Evolutionary conservation across 2,329 filamentous ascomycete genomes (phyloP).

Genomic region (Hypoxylon sp.): DNA sequence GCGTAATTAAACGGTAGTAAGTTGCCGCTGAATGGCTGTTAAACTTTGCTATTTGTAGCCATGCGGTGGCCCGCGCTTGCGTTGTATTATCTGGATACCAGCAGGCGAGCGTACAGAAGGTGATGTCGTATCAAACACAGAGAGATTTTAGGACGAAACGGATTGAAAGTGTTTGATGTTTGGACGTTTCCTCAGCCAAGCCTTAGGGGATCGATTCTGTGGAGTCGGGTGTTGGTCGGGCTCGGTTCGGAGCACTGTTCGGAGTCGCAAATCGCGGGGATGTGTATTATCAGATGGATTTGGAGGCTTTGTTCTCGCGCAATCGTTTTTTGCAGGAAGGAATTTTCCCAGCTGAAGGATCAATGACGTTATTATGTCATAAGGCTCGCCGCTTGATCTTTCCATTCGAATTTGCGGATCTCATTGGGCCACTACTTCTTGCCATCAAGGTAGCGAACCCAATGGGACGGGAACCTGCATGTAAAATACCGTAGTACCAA

Average conservation of each 20-base stretch:
- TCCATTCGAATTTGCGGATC: slow-evolving; percentile 12
- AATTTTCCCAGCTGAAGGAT: slow-evolving; percentile 17
- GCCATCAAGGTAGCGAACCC: slow-evolving; percentile 1
- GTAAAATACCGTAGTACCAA: slow-evolving; percentile 8
- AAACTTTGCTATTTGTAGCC: slow-evolving; percentile 22
- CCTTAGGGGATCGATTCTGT: slow-evolving; percentile 18
- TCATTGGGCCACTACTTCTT: slow-evolving; percentile 28
- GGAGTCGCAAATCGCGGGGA: slow-evolving; percentile 32
- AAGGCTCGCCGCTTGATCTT: slow-evolving; percentile 23
- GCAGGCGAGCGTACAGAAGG: neutral
- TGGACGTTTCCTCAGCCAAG: slow-evolving; percentile 17
- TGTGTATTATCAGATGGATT: slow-evolving; percentile 32
- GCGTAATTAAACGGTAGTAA: slow-evolving; percentile 23
- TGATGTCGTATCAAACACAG: slow-evolving; percentile 12
- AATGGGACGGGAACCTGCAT: slow-evolving; percentile 12
- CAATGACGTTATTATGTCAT: slow-evolving; percentile 40
- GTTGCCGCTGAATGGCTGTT: slow-evolving; percentile 25
- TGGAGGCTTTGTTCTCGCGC: slow-evolving; percentile 23
- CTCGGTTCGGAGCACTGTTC: slow-evolving; percentile 36
- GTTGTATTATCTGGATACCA: slow-evolving; percentile 5
- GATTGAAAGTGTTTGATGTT: slow-evolving; percentile 19
- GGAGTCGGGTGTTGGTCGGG: slow-evolving; percentile 11
- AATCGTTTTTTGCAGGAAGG: neutral
- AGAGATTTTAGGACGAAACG: slow-evolving; percentile 18
- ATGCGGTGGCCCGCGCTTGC: slow-evolving; percentile 14